Percentiles rank a stretch among this genome's conserved stretches.
Evolutionary conservation across 2,329 filamentous ascomycete species (phyloP).

Genomic region (Sclerotinia minor): DNA sequence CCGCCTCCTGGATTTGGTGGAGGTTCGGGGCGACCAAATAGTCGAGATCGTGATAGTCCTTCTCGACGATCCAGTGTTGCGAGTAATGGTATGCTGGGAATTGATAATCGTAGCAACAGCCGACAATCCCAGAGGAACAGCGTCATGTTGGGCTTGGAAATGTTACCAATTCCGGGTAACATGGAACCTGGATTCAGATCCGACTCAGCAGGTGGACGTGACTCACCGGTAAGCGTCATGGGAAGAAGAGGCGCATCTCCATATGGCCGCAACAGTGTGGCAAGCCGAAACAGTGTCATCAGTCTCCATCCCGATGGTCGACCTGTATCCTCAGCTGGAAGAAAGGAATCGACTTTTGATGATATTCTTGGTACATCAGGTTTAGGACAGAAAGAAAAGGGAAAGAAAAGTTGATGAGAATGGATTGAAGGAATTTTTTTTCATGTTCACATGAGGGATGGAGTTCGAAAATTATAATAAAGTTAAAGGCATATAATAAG

Average conservation of each 20-base stretch:
- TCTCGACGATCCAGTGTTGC: conserved; percentile 23
- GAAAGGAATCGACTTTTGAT: conserved; percentile 46
- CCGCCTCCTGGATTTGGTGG: conserved; percentile 37
- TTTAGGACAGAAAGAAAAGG: conserved; percentile 45
- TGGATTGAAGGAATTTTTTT: not conserved
- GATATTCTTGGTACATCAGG: conserved; percentile 48
- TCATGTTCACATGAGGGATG: conserved; percentile 12
- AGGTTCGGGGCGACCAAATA: conserved; percentile 29
- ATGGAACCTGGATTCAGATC: conserved; percentile 12
- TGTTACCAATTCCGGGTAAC: conserved; percentile 33
- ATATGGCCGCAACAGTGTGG: conserved; percentile 15
- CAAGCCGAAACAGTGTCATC: not conserved
- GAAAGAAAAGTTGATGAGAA: conserved; percentile 29
- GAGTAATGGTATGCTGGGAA: conserved; percentile 16
- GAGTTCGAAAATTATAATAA: conserved; percentile 3
- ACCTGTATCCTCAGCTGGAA: conserved; percentile 16
- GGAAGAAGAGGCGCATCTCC: conserved; percentile 10
- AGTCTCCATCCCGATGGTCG: conserved; percentile 4
- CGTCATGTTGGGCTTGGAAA: conserved; percentile 39
- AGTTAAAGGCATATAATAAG: not conserved
- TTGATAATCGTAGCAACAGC: conserved; percentile 10
- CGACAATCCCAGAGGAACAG: conserved; percentile 34
- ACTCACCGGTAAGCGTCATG: conserved; percentile 14
- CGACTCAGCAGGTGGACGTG: conserved; percentile 10
- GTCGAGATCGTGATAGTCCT: conserved; percentile 26